A percentile compares a stretch with the other conserved stretches of the same genome.
These are phyloP conservation scores for Avena atlantica DNA, from an alignment of 176 grass and related monocot genomes.

Conservation along the genomic window DNA sequence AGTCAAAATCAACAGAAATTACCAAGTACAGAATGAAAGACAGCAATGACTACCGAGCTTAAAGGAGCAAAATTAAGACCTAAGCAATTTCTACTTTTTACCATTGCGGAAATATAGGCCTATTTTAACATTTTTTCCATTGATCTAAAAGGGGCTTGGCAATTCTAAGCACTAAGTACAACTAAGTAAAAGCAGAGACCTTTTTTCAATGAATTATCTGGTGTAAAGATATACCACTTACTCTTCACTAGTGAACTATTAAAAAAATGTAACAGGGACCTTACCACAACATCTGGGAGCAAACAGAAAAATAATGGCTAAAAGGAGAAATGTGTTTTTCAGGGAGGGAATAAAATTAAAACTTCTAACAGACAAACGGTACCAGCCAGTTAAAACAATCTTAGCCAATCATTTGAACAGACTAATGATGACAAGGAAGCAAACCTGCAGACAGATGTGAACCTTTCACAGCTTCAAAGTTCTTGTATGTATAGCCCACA, in stretches of 20 bases:
- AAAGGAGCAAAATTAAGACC: slow-evolving; percentile 8
- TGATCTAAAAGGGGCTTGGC: background rate
- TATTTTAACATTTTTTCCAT: background rate
- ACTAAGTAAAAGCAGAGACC: background rate
- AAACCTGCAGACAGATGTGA: slow-evolving; percentile 63
- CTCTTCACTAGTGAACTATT: no score
- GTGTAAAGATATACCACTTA: background rate
- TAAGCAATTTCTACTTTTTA: background rate
- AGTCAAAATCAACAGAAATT: slow-evolving; percentile 24
- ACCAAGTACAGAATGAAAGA: background rate
- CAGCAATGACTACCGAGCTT: background rate
- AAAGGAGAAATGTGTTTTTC: background rate
- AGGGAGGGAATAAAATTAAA: background rate
- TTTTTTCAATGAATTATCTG: background rate
- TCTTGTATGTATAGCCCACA: slow-evolving; percentile 99
- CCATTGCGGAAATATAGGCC: background rate
- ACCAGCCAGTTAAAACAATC: background rate
- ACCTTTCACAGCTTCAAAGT: slow-evolving; percentile 97
- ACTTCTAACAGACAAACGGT: background rate
- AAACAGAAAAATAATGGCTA: slow-evolving; percentile 11
- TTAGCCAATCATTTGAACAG: background rate
- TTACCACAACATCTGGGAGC: background rate
- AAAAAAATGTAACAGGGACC: background rate
- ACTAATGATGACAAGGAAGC: slow-evolving; percentile 15
- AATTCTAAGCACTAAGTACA: background rate